Evolutionary conservation across 1,284 basidiomycete species (phyloP).

Genomic region (Fistulinella cinereoalba): DNA sequence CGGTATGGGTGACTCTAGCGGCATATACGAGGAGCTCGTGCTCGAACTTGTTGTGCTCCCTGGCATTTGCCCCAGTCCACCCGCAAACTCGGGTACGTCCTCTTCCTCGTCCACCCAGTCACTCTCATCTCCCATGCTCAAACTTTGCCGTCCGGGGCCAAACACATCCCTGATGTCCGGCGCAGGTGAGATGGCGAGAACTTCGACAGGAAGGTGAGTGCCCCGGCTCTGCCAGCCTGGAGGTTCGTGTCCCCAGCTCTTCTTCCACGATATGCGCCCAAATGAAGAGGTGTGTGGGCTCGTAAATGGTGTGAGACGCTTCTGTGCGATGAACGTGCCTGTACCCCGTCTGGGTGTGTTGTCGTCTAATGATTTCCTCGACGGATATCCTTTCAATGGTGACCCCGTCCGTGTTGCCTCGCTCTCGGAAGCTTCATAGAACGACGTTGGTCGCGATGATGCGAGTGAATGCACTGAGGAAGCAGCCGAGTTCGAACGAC

Average conservation of each 20-base stretch:
- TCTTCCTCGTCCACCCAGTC: constrained; percentile 86
- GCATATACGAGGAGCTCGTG: constrained; percentile 22
- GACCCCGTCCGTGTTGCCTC: constrained; percentile 55
- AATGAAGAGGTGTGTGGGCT: constrained; percentile 49
- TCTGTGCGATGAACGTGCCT: constrained; percentile 70
- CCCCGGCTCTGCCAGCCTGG: constrained; percentile 78
- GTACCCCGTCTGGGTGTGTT: constrained; percentile 42
- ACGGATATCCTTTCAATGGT: constrained; percentile 44
- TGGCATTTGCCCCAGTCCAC: constrained; percentile 71
- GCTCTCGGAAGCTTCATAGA: constrained; percentile 69
- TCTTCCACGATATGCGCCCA: constrained; percentile 81
- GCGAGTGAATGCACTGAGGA: constrained; percentile 69
- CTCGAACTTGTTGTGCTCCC: constrained; percentile 34
- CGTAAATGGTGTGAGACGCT: constrained; percentile 63
- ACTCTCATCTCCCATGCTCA: constrained; percentile 66
- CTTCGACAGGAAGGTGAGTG: constrained; percentile 67
- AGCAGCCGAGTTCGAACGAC: constrained; percentile 67
- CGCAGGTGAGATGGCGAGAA: constrained; percentile 60
- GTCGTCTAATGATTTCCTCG: constrained; percentile 49
- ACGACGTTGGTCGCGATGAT: constrained; percentile 71
- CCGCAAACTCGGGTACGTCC: constrained; percentile 69
- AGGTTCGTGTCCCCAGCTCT: constrained; percentile 80
- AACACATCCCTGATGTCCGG: constrained; percentile 76
- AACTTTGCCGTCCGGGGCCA: constrained; percentile 53
- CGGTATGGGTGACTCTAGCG: constrained; percentile 35